These are phyloP conservation scores for Penicillium sp. DNA, from an alignment of 2,329 filamentous ascomycete genomes.

Conservation along the genomic window DNA sequence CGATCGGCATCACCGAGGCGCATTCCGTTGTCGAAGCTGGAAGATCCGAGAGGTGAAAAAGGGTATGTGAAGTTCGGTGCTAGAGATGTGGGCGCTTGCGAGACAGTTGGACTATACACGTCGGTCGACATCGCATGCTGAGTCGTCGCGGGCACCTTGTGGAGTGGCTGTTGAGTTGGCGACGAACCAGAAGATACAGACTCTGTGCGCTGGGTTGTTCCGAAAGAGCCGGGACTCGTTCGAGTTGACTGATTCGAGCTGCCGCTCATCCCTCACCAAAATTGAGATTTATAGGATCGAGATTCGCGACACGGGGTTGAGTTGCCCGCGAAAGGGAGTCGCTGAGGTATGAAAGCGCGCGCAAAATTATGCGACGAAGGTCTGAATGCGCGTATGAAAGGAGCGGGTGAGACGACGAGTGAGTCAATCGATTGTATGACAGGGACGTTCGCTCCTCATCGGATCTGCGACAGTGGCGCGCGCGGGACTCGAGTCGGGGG, in stretches of 20 bases:
- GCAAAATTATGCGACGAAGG: slow-evolving; percentile 14
- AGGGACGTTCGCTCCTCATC: slow-evolving; percentile 21
- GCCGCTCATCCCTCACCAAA: slow-evolving; percentile 41
- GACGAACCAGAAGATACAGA: slow-evolving; percentile 43
- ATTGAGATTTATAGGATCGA: slow-evolving; percentile 3
- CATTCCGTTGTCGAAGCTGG: slow-evolving; percentile 41
- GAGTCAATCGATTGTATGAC: slow-evolving; percentile 18
- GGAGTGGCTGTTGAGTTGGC: slow-evolving; percentile 35
- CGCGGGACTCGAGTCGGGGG: slow-evolving; percentile 2
- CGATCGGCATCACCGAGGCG: slow-evolving; percentile 37
- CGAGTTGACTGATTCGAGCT: slow-evolving; percentile 43
- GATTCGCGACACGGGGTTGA: slow-evolving; percentile 16
- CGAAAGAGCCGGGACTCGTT: slow-evolving; percentile 43
- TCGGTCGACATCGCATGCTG: slow-evolving; percentile 47
- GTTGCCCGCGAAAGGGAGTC: slow-evolving; percentile 5
- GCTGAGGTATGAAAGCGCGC: slow-evolving; percentile 2
- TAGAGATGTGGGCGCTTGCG: slow-evolving; percentile 38
- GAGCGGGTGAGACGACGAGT: slow-evolving; percentile 14
- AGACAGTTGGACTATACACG: slow-evolving; percentile 41
- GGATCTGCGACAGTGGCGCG: slow-evolving; percentile 21
- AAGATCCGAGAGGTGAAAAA: slow-evolving; percentile 40
- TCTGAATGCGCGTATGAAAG: slow-evolving; percentile 3
- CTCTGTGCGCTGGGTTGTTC: slow-evolving; percentile 40
- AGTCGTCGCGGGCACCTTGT: slow-evolving; percentile 37
- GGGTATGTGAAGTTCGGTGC: slow-evolving; percentile 37